Base-by-base conservation (phyloP, 495 filamentous ascomycete genomes). In the Penicillium ucsense region DNA sequence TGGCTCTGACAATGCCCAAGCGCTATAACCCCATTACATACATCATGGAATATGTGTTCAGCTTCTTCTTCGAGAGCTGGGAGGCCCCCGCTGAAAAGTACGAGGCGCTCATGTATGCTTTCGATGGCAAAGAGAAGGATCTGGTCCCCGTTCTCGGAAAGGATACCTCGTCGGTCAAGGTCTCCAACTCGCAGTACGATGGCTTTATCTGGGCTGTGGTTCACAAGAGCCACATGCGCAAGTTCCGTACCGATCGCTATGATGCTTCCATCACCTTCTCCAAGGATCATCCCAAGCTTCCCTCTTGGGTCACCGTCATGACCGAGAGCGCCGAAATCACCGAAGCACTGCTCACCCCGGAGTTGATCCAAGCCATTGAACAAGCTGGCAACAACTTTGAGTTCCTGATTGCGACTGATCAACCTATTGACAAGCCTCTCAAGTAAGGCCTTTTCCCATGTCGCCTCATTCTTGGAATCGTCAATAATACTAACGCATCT, bases 321-420 rank as follows among this genome's bases (percentile, higher is more conserved):
- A 89, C 79, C 51, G 92, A 98, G 75, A 94, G 82, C 62, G 89
- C 89, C 29, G 94, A 96, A 66, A 81, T 98, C 54, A 95, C 89
- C n/a, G 88, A 96, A 10, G 72, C 79, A 8, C 64, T 97, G 36
- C 74, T 97, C 34, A 92, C 88, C 29, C 77, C 85, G 31, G 89
- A 95, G 52, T 72, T 98, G 41, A 78, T 89, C 60, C 76, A 85
- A 46, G 89, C 89, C 9, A 75, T 95, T 55, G 79, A 84, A 58
- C 67, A 82, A 46, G 88, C 89, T 5, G 89, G 90, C 8, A 84
- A 92, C 49, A 67, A 76, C 20, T 80, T 98, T 48, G 86, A 98
- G 63, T 91, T 86, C 53, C 66, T 97, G 48, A 88, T 98, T 54
- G 74, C 96, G 43, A 84, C 82, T 29, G 92, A 98, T 61, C 89